A percentile compares a stretch with the other conserved stretches of the same genome.
phyloP scores from a whole-genome alignment of 2,329 filamentous ascomycete species.

The Pseudogymnoascus sp. region DNA sequence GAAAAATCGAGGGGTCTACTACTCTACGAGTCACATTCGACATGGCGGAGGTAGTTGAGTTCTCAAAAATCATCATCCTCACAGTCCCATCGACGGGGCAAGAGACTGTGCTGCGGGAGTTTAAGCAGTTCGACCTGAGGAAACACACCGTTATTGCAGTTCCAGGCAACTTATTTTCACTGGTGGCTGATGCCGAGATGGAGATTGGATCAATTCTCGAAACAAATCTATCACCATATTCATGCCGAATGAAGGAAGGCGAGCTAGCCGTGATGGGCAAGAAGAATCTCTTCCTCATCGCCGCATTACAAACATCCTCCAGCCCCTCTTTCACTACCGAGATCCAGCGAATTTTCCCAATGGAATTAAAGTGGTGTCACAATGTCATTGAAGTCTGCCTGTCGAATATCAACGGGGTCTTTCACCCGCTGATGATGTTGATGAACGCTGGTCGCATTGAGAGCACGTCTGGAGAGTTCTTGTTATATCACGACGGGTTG shows the following conservation, averaged over 20 bases:
- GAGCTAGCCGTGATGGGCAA: slow-evolving; percentile 18
- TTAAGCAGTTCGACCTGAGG: neutral
- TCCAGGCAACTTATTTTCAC: slow-evolving; percentile 22
- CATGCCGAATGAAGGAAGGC: slow-evolving; percentile 20
- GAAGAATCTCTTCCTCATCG: slow-evolving; percentile 13
- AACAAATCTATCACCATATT: slow-evolving; percentile 22
- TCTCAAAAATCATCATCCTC: slow-evolving; percentile 20
- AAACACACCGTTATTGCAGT: slow-evolving; percentile 19
- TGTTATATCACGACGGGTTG: slow-evolving; percentile 12
- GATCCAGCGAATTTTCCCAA: slow-evolving; percentile 18
- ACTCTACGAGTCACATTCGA: slow-evolving; percentile 15
- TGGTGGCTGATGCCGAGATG: slow-evolving; percentile 16
- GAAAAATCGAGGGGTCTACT: slow-evolving; percentile 14
- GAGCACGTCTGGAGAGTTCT: slow-evolving; percentile 21
- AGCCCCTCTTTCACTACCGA: slow-evolving; percentile 2
- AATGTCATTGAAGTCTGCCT: slow-evolving; percentile 23
- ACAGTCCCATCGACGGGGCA: slow-evolving; percentile 12
- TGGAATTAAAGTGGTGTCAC: slow-evolving; percentile 22
- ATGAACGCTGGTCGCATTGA: slow-evolving; percentile 26
- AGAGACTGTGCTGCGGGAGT: neutral
- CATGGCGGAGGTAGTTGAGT: slow-evolving; percentile 19
- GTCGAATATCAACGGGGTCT: slow-evolving; percentile 24
- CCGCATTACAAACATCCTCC: neutral
- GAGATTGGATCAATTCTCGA: slow-evolving; percentile 20
- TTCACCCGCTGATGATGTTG: slow-evolving; percentile 24